These are phyloP conservation scores for Verticillium dahliae DNA, from an alignment of 2,329 filamentous ascomycete genomes.

Conservation along the genomic window DNA sequence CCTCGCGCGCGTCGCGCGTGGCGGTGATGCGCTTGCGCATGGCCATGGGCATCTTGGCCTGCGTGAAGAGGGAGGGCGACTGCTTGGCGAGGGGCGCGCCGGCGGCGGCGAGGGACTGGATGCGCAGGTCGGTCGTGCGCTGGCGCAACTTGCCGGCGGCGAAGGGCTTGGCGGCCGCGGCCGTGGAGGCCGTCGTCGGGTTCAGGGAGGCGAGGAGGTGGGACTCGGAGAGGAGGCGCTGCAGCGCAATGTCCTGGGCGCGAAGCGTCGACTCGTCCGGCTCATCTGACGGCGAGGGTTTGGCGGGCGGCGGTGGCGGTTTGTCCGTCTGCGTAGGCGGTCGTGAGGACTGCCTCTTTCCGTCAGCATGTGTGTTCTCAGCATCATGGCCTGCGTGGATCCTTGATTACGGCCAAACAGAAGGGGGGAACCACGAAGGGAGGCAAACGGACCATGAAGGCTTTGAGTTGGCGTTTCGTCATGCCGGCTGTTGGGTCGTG, in stretches of 20 bases:
- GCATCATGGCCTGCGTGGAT: too few species aligned
- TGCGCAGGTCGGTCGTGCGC: slow-evolving; percentile 75
- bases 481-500: slow-evolving; percentile 34
- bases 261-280: slow-evolving; percentile 64
- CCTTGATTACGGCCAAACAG: too few species aligned
- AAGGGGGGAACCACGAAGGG: not conserved
- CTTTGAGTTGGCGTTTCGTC: slow-evolving; percentile 65
- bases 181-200: slow-evolving; percentile 29
- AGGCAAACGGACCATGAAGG: slow-evolving; percentile 58
- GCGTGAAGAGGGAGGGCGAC: slow-evolving; percentile 56
- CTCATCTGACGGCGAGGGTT: slow-evolving; percentile 26
- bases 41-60: slow-evolving; percentile 83
- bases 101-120: slow-evolving; percentile 56
- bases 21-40: slow-evolving; percentile 78
- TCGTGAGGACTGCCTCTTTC: slow-evolving; percentile 34
- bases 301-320: slow-evolving; percentile 14
- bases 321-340: slow-evolving; percentile 29
- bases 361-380: too few species aligned
- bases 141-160: slow-evolving; percentile 65
- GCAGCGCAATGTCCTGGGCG: slow-evolving; percentile 87
- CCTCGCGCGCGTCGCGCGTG: slow-evolving; percentile 60
- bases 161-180: slow-evolving; percentile 34
- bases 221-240: slow-evolving; percentile 84
- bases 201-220: slow-evolving; percentile 63
- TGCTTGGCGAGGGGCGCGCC: slow-evolving; percentile 41